These are phyloP conservation scores for Gossypium bickii DNA, from an alignment of 345 rosid genomes.

Conservation along the genomic window DNA sequence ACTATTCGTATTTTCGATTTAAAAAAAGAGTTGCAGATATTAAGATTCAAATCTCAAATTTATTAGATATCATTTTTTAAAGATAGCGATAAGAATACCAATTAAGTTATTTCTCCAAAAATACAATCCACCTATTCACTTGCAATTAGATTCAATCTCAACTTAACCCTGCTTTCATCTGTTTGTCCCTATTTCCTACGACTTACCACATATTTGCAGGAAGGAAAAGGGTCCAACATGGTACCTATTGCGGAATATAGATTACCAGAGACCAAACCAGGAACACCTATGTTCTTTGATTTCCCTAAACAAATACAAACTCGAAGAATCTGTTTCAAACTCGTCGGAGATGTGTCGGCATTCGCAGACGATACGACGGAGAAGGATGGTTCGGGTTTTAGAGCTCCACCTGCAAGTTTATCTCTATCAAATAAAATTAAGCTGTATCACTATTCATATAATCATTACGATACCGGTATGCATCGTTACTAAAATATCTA, in stretches of 20 bases:
- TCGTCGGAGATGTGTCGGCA: constrained; percentile 74
- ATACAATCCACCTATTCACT: too few species aligned
- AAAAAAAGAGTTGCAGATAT: too few species aligned
- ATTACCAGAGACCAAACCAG: constrained; percentile 70
- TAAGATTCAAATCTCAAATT: too few species aligned
- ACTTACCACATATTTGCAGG: constrained; percentile 34
- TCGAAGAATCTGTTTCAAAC: constrained; percentile 53
- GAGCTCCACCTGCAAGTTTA: constrained; percentile 47
- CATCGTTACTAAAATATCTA: background rate
- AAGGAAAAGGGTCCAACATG: constrained; percentile 47
- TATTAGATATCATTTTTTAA: too few species aligned
- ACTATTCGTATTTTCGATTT: background rate
- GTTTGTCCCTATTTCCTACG: too few species aligned
- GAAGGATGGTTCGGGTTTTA: constrained; percentile 44
- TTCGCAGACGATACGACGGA: constrained; percentile 73
- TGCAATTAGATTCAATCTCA: background rate
- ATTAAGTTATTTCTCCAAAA: too few species aligned
- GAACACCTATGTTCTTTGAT: constrained; percentile 79
- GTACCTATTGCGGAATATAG: constrained; percentile 72
- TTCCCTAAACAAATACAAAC: constrained; percentile 65
- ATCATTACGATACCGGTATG: background rate
- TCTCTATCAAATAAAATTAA: constrained; percentile 66
- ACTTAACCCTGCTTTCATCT: background rate
- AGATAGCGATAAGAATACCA: too few species aligned
- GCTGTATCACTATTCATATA: constrained; percentile 43